Evolutionary conservation across 139 green algal genomes (phyloP).

Genomic region (Micractinium conductrix): DNA sequence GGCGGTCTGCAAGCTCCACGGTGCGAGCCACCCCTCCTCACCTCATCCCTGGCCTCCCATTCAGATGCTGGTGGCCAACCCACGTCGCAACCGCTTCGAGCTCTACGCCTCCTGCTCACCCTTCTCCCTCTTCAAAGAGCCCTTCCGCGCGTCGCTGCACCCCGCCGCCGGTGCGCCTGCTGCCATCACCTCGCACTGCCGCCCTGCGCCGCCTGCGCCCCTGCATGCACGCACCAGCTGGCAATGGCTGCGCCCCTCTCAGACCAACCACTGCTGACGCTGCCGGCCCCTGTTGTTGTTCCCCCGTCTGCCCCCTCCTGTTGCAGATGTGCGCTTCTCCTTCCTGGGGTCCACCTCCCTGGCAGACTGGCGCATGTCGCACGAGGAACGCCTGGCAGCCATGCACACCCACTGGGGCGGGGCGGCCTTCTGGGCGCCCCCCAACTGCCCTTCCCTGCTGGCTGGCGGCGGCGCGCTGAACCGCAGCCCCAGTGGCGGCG

Average conservation of each 20-base stretch:
- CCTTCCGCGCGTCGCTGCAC: slow-evolving; percentile 22
- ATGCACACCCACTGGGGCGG: slow-evolving; percentile 27
- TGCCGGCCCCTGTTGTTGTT: background rate
- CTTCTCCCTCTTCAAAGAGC: slow-evolving; percentile 33
- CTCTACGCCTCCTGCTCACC: slow-evolving; percentile 23
- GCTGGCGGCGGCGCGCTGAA: background rate
- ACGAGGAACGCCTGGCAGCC: slow-evolving; percentile 5
- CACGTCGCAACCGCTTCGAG: slow-evolving; percentile 18
- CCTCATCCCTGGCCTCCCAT: too few relatives aligned
- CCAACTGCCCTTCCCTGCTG: background rate
- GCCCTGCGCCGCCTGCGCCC: too few relatives aligned
- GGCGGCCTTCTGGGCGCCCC: slow-evolving; percentile 4
- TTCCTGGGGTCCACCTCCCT: slow-evolving; percentile 17
- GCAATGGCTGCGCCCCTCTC: too few relatives aligned
- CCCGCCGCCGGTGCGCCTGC: background rate
- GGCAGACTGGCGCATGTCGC: slow-evolving; percentile 16
- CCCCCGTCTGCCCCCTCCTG: too few relatives aligned
- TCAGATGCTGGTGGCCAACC: slow-evolving; percentile 9
- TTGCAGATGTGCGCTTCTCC: slow-evolving; percentile 26
- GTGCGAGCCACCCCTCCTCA: too few relatives aligned
- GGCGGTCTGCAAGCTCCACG: too few relatives aligned
- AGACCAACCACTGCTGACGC: too few relatives aligned
- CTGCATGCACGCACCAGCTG: too few relatives aligned
- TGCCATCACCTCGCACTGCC: background rate
- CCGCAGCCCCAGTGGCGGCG: background rate